Percentiles rank a stretch among this genome's conserved stretches.
phyloP scores from a whole-genome alignment of 441 rosid species.

The Croton laevigatus region DNA sequence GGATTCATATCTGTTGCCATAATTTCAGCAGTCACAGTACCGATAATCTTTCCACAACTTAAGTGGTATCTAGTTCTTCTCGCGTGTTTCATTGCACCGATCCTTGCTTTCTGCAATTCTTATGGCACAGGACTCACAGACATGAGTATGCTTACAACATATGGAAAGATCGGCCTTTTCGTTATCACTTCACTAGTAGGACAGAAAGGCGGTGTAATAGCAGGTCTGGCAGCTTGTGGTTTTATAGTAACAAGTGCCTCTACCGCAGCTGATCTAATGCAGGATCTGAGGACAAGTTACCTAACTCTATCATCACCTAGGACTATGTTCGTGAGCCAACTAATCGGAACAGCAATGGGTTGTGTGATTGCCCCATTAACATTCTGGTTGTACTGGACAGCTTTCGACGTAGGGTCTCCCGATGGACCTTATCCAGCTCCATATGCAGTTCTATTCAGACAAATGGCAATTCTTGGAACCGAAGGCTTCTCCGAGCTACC shows the following conservation, averaged over 20 bases:
- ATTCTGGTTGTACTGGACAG: constrained; percentile 81
- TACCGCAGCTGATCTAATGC: constrained; percentile 93
- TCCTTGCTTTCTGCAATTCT: constrained; percentile 88
- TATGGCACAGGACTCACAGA: constrained; percentile 89
- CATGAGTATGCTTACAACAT: constrained; percentile 72
- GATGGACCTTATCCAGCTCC: constrained; percentile 82
- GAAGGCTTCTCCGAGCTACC: constrained; percentile 82
- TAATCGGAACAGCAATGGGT: constrained; percentile 79
- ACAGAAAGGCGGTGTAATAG: constrained; percentile 67
- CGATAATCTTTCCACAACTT: constrained; percentile 70
- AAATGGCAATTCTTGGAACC: constrained; percentile 81
- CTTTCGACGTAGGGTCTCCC: constrained; percentile 81
- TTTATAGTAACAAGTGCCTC: constrained; percentile 82
- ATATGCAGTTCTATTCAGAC: constrained; percentile 73
- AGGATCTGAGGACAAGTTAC: constrained; percentile 88
- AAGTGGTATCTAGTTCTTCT: constrained; percentile 79
- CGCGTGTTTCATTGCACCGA: constrained; percentile 76
- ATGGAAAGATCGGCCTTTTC: constrained; percentile 87
- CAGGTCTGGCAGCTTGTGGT: constrained; percentile 83
- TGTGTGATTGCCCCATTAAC: constrained; percentile 83
- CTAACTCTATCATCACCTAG: constrained; percentile 80
- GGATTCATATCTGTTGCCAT: constrained; percentile 76
- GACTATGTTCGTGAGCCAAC: constrained; percentile 88
- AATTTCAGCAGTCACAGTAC: constrained; percentile 66
- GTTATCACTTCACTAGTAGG: constrained; percentile 79